Percentiles rank a stretch among this genome's conserved stretches.
Evolutionary conservation across 2,329 filamentous ascomycete species (phyloP).

Genomic region (Fusarium sp.): DNA sequence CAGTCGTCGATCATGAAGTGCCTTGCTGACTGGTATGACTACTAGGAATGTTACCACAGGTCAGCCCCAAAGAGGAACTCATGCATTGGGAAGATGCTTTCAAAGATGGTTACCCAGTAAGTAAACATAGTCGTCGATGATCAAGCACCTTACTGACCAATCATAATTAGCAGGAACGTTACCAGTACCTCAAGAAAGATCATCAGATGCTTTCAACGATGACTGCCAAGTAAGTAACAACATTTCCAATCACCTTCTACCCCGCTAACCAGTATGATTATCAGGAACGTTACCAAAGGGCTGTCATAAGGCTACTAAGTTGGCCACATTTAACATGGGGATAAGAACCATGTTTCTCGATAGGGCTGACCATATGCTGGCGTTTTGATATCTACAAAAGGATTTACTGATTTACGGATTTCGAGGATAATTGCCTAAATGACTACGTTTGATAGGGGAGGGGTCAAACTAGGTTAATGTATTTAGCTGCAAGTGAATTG

Average conservation of each 20-base stretch:
- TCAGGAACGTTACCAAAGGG: too few species aligned
- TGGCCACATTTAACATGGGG: background rate
- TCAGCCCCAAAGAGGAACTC: too few species aligned
- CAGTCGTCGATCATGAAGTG: background rate
- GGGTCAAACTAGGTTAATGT: background rate
- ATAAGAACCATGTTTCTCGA: background rate
- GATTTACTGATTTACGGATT: background rate
- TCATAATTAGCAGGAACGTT: background rate
- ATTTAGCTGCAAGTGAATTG: background rate
- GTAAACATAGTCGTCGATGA: background rate
- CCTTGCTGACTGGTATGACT: background rate
- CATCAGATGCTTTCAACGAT: background rate
- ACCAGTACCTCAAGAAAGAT: background rate
- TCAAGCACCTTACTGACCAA: background rate
- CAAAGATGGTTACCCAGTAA: background rate
- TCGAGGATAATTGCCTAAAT: background rate
- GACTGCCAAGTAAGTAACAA: background rate
- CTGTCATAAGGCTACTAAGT: background rate
- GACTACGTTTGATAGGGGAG: background rate
- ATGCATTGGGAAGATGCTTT: background rate
- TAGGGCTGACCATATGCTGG: background rate
- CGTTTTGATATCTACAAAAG: background rate
- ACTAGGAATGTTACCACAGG: background rate
- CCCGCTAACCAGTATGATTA: background rate
- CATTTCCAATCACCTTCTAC: rapidly evolving